Percentiles rank a stretch among this genome's conserved stretches.
These are phyloP conservation scores for Barbatosphaeria neglecta DNA, from an alignment of 495 filamentous ascomycete species.

Conservation along the genomic window DNA sequence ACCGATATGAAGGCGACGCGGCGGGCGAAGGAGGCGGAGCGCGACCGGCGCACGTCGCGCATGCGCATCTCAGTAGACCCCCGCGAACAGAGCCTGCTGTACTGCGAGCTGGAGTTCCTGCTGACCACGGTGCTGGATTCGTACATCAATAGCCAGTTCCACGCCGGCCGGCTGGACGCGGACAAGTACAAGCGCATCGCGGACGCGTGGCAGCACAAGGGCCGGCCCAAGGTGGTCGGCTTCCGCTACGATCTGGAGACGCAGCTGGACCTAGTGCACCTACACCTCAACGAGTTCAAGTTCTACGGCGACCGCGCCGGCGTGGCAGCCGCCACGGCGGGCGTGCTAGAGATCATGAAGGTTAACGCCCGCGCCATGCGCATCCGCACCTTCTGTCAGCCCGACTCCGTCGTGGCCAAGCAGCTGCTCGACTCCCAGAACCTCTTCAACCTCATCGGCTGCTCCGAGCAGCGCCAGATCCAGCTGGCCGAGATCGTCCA, in stretches of 20 bases:
- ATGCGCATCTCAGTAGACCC: slow-evolving; percentile 27
- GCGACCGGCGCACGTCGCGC: slow-evolving; percentile 2
- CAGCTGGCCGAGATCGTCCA: slow-evolving; percentile 22
- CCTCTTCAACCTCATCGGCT: slow-evolving; percentile 24
- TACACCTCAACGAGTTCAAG: slow-evolving; percentile 28
- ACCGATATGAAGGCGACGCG: slow-evolving; percentile 16
- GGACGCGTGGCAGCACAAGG: slow-evolving; percentile 28
- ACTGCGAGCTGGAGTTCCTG: slow-evolving; percentile 32
- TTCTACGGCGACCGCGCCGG: slow-evolving; percentile 26
- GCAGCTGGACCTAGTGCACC: slow-evolving; percentile 28
- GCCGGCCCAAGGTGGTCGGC: slow-evolving; percentile 27
- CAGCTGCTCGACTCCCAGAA: slow-evolving; percentile 28
- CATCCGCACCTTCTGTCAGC: slow-evolving; percentile 32
- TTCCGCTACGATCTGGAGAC: slow-evolving; percentile 40
- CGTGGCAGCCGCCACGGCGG: slow-evolving; percentile 10
- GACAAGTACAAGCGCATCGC: slow-evolving; percentile 21
- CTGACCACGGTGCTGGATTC: slow-evolving; percentile 20
- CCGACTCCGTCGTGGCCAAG: slow-evolving; percentile 35
- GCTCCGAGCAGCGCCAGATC: slow-evolving; percentile 17
- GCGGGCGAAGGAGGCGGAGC: slow-evolving; percentile 11
- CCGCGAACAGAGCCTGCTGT: slow-evolving; percentile 34
- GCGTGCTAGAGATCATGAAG: slow-evolving; percentile 28
- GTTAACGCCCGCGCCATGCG: slow-evolving; percentile 26
- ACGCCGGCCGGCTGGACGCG: slow-evolving; percentile 23
- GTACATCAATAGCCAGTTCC: slow-evolving; percentile 27